Conservation (phyloP, 2,329 filamentous ascomycete species). For the Neonectria coccinea region DNA sequence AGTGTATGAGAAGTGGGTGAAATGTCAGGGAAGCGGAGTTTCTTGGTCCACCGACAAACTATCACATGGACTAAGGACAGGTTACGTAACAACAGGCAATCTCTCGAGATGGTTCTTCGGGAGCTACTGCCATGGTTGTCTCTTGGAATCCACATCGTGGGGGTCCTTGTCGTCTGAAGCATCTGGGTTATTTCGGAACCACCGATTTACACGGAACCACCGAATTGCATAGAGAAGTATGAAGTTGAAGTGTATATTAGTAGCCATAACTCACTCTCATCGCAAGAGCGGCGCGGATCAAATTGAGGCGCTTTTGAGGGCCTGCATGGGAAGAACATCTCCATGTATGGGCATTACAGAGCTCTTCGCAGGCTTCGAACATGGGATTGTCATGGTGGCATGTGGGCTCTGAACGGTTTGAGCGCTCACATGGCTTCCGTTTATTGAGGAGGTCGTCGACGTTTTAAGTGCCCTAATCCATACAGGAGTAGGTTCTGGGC, state of each 20-base stretch:
- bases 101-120: not conserved
- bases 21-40: not conserved
- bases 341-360: not conserved
- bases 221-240: not conserved
- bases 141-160: not conserved
- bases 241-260: not conserved
- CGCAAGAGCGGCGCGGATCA: not conserved
- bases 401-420: no score
- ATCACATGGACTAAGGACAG: not conserved
- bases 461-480: no score
- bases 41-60: not conserved
- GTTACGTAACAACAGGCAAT: slow-evolving; percentile 1
- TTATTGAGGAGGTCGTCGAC: no score
- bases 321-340: not conserved
- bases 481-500: not conserved
- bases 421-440: no score
- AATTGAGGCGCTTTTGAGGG: not conserved
- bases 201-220: not conserved
- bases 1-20: not conserved
- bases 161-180: not conserved
- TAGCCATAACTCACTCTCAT: not conserved
- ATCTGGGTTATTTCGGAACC: not conserved
- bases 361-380: no score
- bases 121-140: not conserved
- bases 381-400: no score